Evolutionary conservation across 345 rosid genomes (phyloP).

Genomic region (Aethionema arabicum): DNA sequence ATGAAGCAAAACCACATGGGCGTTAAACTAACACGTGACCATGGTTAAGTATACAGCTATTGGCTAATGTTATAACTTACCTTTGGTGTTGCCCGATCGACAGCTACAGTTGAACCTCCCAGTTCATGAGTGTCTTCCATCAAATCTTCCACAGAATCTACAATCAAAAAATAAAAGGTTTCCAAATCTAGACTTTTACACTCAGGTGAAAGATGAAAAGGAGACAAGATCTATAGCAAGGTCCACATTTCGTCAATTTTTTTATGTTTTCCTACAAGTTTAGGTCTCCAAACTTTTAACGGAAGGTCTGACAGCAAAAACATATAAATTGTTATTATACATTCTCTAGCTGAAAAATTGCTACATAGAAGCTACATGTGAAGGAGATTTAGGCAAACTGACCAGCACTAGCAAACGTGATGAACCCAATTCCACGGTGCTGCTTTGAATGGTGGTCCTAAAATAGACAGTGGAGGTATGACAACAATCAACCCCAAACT

Average conservation of each 20-base stretch:
- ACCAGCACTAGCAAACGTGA: slow-evolving; percentile 90
- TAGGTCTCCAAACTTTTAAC: not conserved
- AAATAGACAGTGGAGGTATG: slow-evolving; percentile 17
- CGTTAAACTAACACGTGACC: too few species aligned
- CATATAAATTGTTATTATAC: not conserved
- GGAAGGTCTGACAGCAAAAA: not conserved
- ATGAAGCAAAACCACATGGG: too few species aligned
- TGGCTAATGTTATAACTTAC: slow-evolving; percentile 30
- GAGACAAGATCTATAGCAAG: not conserved
- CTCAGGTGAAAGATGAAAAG: not conserved
- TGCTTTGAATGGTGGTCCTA: slow-evolving; percentile 86
- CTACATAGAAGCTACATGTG: not conserved
- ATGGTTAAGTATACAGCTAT: not conserved
- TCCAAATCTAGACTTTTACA: not conserved
- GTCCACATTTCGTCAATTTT: not conserved
- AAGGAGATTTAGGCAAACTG: slow-evolving; percentile 23
- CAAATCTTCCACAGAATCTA: slow-evolving; percentile 88
- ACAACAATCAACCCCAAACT: slow-evolving; percentile 12
- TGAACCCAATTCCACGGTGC: slow-evolving; percentile 96
- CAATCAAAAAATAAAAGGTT: not conserved
- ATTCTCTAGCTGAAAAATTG: not conserved
- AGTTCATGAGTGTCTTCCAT: slow-evolving; percentile 93
- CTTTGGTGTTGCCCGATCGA: slow-evolving; percentile 98
- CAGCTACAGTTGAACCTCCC: slow-evolving; percentile 86
- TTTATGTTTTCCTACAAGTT: not conserved